These are phyloP conservation scores for Aspergillus bridgeri DNA, from an alignment of 495 filamentous ascomycete genomes.

Conservation along the genomic window DNA sequence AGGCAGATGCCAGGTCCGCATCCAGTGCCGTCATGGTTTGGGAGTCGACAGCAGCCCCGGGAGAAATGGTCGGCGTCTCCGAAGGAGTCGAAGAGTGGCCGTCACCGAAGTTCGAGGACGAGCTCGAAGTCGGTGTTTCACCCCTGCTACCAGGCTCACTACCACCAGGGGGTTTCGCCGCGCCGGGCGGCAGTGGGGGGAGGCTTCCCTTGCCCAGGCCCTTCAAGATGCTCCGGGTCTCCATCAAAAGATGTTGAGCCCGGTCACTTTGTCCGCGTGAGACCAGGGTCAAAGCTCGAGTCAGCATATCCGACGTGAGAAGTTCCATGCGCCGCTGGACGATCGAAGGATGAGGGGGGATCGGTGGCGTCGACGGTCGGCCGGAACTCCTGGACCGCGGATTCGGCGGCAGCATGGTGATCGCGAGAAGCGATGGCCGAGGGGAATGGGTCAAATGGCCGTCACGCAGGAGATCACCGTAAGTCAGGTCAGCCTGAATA, in stretches of 20 bases:
- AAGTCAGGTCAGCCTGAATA: constrained; percentile 91
- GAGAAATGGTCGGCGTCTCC: constrained; percentile 57
- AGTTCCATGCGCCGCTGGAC: constrained; percentile 98
- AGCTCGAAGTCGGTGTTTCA: constrained; percentile 38
- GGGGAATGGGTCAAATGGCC: constrained; percentile 84
- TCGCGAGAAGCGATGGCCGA: constrained; percentile 88
- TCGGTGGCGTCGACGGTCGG: constrained; percentile 70
- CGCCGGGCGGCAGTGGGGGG: constrained; percentile 74
- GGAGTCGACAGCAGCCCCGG: constrained; percentile 69
- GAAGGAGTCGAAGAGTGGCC: constrained; percentile 39
- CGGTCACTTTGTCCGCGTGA: constrained; percentile 90
- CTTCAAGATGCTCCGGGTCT: constrained; percentile 93
- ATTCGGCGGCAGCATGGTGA: constrained; percentile 90
- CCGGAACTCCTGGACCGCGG: constrained; percentile 55
- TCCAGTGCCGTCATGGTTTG: constrained; percentile 83
- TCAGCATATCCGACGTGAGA: constrained; percentile 97
- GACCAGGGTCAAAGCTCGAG: constrained; percentile 84
- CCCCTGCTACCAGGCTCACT: constrained; percentile 39
- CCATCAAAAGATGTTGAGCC: constrained; percentile 83
- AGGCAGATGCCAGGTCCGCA: constrained; percentile 80
- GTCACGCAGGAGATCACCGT: constrained; percentile 91
- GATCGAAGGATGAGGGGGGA: constrained; percentile 91
- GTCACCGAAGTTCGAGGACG: constrained; percentile 43
- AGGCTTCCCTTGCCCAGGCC: constrained; percentile 93
- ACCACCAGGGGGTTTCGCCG: constrained; percentile 25